Conservation (phyloP, 441 rosid species). For the Viola pubescens region DNA sequence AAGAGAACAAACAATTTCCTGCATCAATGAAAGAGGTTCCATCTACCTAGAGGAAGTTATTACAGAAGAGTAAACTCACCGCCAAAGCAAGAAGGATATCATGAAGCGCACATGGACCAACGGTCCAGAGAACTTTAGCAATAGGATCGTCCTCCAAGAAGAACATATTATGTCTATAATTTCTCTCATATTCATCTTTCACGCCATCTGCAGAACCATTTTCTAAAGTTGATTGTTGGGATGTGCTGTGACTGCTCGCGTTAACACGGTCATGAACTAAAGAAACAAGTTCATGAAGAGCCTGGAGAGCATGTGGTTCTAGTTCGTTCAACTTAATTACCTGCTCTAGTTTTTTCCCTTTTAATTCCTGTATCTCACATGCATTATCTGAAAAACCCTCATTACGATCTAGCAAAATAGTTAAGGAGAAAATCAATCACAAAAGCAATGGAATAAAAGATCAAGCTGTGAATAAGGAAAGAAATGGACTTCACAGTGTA, state of each 20-base stretch:
- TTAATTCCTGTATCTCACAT: constrained; percentile 22
- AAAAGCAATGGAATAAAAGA: constrained; percentile 8
- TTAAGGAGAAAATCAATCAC: constrained; percentile 15
- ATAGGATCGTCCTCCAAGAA: constrained; percentile 59
- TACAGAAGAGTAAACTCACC: constrained; percentile 35
- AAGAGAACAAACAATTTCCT: background rate
- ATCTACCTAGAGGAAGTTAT: constrained; percentile 11
- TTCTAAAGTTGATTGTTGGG: constrained; percentile 25
- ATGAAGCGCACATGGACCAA: constrained; percentile 43
- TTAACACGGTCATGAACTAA: constrained; percentile 61
- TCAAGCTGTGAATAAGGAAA: constrained; percentile 3
- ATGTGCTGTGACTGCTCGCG: constrained; percentile 32
- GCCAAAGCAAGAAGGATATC: constrained; percentile 61
- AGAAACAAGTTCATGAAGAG: constrained; percentile 67
- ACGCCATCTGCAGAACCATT: constrained; percentile 22
- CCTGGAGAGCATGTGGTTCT: constrained; percentile 44
- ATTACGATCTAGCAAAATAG: constrained; percentile 30
- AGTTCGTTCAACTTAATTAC: constrained; percentile 35
- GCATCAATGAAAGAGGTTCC: constrained; percentile 8
- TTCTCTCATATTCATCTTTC: constrained; percentile 25
- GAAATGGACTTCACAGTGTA: background rate
- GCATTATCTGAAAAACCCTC: constrained; percentile 21
- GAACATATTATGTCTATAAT: constrained; percentile 19
- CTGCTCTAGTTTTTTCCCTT: constrained; percentile 24
- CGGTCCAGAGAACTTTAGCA: constrained; percentile 59